These are phyloP conservation scores for Skeletonema marinoi DNA, from an alignment of 108 stramenopile species.

Conservation along the genomic window DNA sequence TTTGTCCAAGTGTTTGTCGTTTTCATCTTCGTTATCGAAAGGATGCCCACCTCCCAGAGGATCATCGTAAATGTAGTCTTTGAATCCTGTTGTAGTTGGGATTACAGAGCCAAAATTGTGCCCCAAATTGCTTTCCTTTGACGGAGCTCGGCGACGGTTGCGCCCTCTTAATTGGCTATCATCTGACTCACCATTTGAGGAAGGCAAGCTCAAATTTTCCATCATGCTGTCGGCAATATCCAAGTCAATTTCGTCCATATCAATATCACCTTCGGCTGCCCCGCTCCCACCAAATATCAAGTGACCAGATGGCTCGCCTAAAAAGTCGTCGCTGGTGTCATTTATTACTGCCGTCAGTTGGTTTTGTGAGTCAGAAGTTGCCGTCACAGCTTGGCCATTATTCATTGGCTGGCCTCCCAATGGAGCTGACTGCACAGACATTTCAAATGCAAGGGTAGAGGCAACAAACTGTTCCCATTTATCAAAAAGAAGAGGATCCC, in stretches of 20 bases:
- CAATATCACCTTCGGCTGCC: constrained; percentile 65
- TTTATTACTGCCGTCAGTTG: constrained; percentile 30
- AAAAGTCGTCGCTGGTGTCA: constrained; percentile 59
- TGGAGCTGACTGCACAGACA: constrained; percentile 81
- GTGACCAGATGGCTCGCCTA: constrained; percentile 42
- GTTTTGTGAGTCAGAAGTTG: constrained; percentile 56
- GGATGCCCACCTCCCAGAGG: constrained; percentile 29
- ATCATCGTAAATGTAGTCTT: constrained; percentile 44
- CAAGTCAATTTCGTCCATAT: constrained; percentile 88
- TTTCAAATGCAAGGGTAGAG: constrained; percentile 77
- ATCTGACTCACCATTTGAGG: constrained; percentile 6
- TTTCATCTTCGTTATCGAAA: constrained; percentile 31
- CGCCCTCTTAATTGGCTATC: constrained; percentile 29
- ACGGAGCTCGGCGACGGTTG: constrained; percentile 23
- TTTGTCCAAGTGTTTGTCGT: constrained; percentile 20
- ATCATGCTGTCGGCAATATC: constrained; percentile 93
- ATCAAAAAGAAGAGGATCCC: constrained; percentile 51
- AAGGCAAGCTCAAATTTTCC: constrained; percentile 62
- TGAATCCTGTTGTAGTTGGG: constrained; percentile 15
- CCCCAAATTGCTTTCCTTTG: not conserved
- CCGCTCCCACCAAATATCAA: constrained; percentile 53
- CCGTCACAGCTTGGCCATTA: constrained; percentile 26
- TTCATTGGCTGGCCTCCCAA: constrained; percentile 66
- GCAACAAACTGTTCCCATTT: constrained; percentile 79
- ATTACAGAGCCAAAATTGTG: constrained; percentile 39